phyloP scores from a whole-genome alignment of 2,329 filamentous ascomycete species.

The Rhinocladiella mackenziei region DNA sequence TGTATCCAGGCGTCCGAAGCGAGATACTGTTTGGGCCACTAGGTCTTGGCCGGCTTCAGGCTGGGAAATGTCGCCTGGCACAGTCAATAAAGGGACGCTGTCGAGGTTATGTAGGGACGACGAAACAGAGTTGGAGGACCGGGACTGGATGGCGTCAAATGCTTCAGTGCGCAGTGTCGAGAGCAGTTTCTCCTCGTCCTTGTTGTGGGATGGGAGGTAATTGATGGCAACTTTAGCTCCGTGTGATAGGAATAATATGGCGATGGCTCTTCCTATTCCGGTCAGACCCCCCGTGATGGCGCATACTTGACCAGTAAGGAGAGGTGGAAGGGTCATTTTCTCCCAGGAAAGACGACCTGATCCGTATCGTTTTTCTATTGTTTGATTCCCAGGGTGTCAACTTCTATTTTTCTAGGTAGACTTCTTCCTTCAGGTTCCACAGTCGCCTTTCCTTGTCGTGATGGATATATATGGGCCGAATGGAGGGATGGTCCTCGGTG shows the following conservation, averaged over 20 bases:
- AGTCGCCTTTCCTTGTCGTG: no score
- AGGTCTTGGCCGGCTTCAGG: conserved; percentile 67
- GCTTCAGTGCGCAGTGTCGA: conserved; percentile 25
- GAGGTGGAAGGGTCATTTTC: conserved; percentile 26
- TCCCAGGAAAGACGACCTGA: background rate
- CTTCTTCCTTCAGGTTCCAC: no score
- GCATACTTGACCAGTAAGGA: conserved; percentile 62
- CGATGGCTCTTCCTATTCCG: conserved; percentile 81
- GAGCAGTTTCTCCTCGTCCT: conserved; percentile 29
- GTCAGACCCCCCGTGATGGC: conserved; percentile 84
- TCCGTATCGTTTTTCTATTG: no score
- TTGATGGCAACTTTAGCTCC: conserved; percentile 34
- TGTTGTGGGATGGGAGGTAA: conserved; percentile 30
- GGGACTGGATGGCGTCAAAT: conserved; percentile 28
- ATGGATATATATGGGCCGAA: no score
- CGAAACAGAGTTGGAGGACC: conserved; percentile 3
- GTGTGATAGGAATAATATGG: conserved; percentile 61
- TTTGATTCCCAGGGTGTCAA: no score
- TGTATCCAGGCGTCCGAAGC: conserved; percentile 33
- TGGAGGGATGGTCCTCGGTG: no score
- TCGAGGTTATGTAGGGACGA: conserved; percentile 8
- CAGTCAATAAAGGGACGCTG: conserved; percentile 48
- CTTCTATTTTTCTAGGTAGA: no score
- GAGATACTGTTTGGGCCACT: conserved; percentile 48
- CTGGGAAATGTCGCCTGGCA: conserved; percentile 73